Conservation (phyloP, 1,139 yeast species). For the Sugiyamaella grinbergsii region DNA sequence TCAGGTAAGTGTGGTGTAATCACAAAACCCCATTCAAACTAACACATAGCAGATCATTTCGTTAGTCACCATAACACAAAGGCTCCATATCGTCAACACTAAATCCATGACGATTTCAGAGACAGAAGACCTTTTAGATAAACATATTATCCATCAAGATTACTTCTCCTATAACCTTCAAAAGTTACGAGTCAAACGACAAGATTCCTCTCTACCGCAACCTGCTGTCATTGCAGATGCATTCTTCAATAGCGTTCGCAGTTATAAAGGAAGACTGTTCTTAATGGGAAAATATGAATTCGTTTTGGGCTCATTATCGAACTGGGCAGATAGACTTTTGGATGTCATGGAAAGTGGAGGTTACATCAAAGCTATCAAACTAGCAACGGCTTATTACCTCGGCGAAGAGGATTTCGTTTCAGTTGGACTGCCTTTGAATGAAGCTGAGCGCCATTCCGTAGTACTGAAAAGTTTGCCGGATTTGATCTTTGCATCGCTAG, state of each 20-base stretch:
- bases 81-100: slow-evolving; percentile 49
- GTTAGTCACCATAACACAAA: slow-evolving; percentile 54
- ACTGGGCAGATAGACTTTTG: slow-evolving; percentile 72
- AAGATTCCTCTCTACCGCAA: slow-evolving; percentile 23
- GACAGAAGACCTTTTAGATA: slow-evolving; percentile 49
- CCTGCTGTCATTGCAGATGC: slow-evolving; percentile 42
- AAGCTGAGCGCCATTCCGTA: slow-evolving; percentile 49
- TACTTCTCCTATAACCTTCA: slow-evolving; percentile 39
- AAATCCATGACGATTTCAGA: slow-evolving; percentile 45
- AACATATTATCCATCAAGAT: slow-evolving; percentile 49
- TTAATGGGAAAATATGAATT: slow-evolving; percentile 54
- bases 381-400: slow-evolving; percentile 57
- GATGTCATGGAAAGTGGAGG: slow-evolving; percentile 52
- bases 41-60: slow-evolving; percentile 45
- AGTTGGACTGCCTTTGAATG: slow-evolving; percentile 56
- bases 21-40: background rate
- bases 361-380: slow-evolving; percentile 57
- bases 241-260: slow-evolving; percentile 44
- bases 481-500: slow-evolving; percentile 56
- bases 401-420: slow-evolving; percentile 52
- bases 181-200: slow-evolving; percentile 31
- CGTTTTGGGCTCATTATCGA: slow-evolving; percentile 58
- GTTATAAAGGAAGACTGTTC: slow-evolving; percentile 52
- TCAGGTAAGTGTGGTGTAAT: slow-evolving; percentile 33
- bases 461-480: slow-evolving; percentile 60